Conservation (phyloP, 1,139 yeast genomes). For the Sugiyamaella xylanicola region DNA sequence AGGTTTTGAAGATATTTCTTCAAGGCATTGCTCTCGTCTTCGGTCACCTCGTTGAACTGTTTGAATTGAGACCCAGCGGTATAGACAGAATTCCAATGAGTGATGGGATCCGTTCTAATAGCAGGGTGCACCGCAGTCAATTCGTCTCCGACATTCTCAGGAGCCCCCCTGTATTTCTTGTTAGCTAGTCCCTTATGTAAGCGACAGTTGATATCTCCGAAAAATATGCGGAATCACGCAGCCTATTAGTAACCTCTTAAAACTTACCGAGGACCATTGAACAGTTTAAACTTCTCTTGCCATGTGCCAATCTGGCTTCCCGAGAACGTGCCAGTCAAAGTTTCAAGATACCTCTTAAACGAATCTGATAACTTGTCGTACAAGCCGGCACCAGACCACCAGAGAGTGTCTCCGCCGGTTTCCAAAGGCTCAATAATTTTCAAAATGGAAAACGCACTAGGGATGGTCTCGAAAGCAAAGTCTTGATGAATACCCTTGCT, state of each 20-base stretch:
- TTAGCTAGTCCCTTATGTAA: too few species aligned
- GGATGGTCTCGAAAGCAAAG: slow-evolving; percentile 50
- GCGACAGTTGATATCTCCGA: too few species aligned
- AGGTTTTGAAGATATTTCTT: slow-evolving; percentile 25
- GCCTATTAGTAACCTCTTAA: slow-evolving; percentile 35
- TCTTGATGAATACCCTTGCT: slow-evolving; percentile 50
- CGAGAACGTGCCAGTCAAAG: slow-evolving; percentile 36
- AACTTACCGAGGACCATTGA: slow-evolving; percentile 35
- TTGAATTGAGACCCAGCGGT: slow-evolving; percentile 48
- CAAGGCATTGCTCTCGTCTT: slow-evolving; percentile 40
- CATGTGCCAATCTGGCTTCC: neutral
- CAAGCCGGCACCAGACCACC: slow-evolving; percentile 53
- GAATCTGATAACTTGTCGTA: slow-evolving; percentile 51
- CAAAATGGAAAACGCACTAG: slow-evolving; percentile 50
- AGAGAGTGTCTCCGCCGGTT: slow-evolving; percentile 52
- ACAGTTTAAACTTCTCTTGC: slow-evolving; percentile 27
- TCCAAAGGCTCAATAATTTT: slow-evolving; percentile 48
- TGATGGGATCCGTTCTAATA: slow-evolving; percentile 52
- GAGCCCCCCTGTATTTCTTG: slow-evolving; percentile 42
- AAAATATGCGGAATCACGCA: too few species aligned
- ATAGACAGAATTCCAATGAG: slow-evolving; percentile 51
- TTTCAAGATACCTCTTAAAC: slow-evolving; percentile 47
- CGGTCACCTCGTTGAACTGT: slow-evolving; percentile 47
- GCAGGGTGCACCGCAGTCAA: slow-evolving; percentile 47
- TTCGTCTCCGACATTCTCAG: slow-evolving; percentile 39